phyloP scores from a whole-genome alignment of 2,329 filamentous ascomycete species.

The Aspergillus pseudotamarii region DNA sequence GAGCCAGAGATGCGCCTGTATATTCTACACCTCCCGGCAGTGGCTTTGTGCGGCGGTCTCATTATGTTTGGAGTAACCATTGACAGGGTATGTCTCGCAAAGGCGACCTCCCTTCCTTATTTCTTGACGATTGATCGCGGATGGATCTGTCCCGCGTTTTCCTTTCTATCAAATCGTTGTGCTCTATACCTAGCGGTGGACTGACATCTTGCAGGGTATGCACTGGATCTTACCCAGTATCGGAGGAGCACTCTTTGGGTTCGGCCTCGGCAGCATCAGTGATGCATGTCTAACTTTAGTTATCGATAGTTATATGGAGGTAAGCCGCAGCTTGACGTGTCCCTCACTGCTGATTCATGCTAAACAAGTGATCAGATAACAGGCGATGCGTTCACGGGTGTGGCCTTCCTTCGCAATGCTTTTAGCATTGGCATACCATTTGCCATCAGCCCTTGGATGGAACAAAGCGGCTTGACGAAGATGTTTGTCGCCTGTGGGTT shows the following conservation, averaged over 20 bases:
- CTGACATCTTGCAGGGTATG: constrained; percentile 37
- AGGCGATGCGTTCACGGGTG: constrained; percentile 29
- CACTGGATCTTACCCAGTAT: constrained; percentile 48
- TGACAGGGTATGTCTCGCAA: constrained; percentile 32
- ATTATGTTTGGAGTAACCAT: constrained; percentile 47
- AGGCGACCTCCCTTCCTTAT: not conserved
- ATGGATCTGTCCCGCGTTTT: not conserved
- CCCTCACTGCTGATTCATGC: not conserved
- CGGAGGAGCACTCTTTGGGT: constrained; percentile 41
- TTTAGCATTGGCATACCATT: constrained; percentile 36
- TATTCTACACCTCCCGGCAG: constrained; percentile 35
- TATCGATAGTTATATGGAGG: constrained; percentile 43
- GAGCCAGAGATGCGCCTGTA: constrained; percentile 55
- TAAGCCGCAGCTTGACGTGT: constrained; percentile 15
- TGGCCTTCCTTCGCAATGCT: constrained; percentile 36
- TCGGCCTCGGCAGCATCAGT: constrained; percentile 43
- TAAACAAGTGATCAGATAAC: constrained; percentile 12
- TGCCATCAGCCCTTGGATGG: constrained; percentile 34
- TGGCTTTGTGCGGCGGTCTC: constrained; percentile 47
- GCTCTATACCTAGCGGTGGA: not conserved
- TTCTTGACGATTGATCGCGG: not conserved
- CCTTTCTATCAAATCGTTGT: not conserved
- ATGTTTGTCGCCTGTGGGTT: constrained; percentile 33
- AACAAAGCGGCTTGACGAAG: constrained; percentile 24
- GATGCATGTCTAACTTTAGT: constrained; percentile 42